Base-by-base conservation (phyloP, 495 filamentous ascomycete genomes). In the Coniosporium apollinis region DNA sequence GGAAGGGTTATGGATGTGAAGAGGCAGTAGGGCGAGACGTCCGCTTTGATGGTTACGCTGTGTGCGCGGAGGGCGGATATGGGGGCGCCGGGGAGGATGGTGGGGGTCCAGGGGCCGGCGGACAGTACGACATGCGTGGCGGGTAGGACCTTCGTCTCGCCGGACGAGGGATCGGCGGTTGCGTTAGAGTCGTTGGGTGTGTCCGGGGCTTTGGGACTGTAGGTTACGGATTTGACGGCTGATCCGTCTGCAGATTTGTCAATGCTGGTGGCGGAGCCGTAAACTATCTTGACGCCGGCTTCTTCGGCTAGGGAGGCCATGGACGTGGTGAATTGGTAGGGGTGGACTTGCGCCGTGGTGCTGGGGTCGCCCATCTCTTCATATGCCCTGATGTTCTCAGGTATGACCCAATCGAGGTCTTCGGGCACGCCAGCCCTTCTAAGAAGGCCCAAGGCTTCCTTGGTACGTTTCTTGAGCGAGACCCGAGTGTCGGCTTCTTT, bases 271-370 rank as follows among this genome's bases (percentile, higher is more conserved):
- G 76, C 79, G 4, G 69, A 67, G 8, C 80, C 79, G 20, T 79
- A 44, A 17, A 75, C 62, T 35, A 94, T 70, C 29, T 77, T 68
- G 17, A 70, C 76, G 6, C 87, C 87, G 39, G 66, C 71, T 38
- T 84, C 72, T 39, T 67, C 63, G 6, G 87, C 84, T 13, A 97
- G 65, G 24, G 70, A 66, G 8, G 83, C 82, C 52, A 97, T 89
- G 3, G 79, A 67, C 0, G 72, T 93, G 2, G 87, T 97, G 46
- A 97, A 94, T 16, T 80, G 73, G 48, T 81, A 84, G 1, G 89
- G 89, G 54, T 96, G 89, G 4, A 96, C 89, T 52, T 96, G 89
- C 2, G 89, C 82, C 1, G 89, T 96, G 25, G 73, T 76, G 3
- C 68, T 69, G 0, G 78, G 76, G 3, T 65, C 61, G 5, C 84